Percentiles rank a stretch among this genome's conserved stretches.
These are phyloP conservation scores for Aspergillus ochraceoroseus DNA, from an alignment of 2,329 filamentous ascomycete genomes.

Conservation along the genomic window DNA sequence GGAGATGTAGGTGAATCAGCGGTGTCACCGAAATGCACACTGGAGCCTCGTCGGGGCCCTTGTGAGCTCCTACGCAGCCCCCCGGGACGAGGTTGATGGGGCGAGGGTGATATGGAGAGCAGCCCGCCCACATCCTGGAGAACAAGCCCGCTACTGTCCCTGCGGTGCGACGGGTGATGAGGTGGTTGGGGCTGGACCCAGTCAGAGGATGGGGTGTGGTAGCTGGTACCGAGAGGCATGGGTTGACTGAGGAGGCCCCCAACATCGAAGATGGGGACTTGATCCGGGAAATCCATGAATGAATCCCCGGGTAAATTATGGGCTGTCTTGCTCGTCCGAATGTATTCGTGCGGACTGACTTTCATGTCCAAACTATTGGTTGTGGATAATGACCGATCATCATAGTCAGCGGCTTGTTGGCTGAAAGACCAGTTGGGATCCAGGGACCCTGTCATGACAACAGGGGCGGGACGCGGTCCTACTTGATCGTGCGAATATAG, in stretches of 20 bases:
- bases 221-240: constrained; percentile 9
- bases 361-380: constrained; percentile 33
- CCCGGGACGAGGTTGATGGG: constrained; percentile 12
- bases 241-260: constrained; percentile 63
- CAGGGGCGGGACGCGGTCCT: constrained; percentile 37
- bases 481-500: constrained; percentile 39
- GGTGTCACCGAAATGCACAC: constrained; percentile 18
- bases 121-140: constrained; percentile 37
- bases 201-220: constrained; percentile 2
- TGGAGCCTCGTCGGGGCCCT: constrained; percentile 16
- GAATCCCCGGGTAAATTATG: constrained; percentile 36
- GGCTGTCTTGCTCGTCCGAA: constrained; percentile 28
- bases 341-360: constrained; percentile 34
- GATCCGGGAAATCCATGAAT: constrained; percentile 47
- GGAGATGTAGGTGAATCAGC: constrained; percentile 18
- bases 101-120: constrained; percentile 18
- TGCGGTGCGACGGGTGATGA: constrained; percentile 3
- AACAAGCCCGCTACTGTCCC: constrained; percentile 28
- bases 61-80: constrained; percentile 15
- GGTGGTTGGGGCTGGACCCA: background rate
- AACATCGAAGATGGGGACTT: constrained; percentile 79
- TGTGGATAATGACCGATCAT: constrained; percentile 29
- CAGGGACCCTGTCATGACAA: constrained; percentile 34
- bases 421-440: constrained; percentile 35
- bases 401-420: constrained; percentile 20